phyloP scores from a whole-genome alignment of 345 rosid genomes.

The Erodium maritimum region DNA sequence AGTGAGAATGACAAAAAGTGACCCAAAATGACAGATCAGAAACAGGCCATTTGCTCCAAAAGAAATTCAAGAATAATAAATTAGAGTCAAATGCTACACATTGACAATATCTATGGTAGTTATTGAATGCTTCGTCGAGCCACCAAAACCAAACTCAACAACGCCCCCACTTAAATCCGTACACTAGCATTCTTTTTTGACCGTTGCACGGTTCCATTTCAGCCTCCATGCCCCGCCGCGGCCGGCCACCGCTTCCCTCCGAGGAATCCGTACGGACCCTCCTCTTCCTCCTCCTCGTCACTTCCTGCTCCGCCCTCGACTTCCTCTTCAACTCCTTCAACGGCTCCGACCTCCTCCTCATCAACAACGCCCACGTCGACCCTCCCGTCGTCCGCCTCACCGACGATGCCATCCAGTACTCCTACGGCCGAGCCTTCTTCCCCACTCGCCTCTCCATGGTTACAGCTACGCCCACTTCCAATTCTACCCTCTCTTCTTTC shows the following conservation, averaged over 20 bases:
- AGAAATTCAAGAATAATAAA: too few relatives aligned
- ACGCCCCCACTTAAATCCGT: too few relatives aligned
- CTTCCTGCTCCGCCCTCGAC: constrained; percentile 23
- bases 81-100: too few relatives aligned
- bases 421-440: constrained; percentile 58
- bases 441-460: constrained; percentile 35
- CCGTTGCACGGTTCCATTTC: not conserved
- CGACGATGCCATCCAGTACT: constrained; percentile 48
- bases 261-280: constrained; percentile 1
- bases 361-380: constrained; percentile 46
- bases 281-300: constrained; percentile 8
- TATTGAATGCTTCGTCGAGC: too few relatives aligned
- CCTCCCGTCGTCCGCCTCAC: constrained; percentile 43
- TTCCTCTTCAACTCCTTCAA: constrained; percentile 68
- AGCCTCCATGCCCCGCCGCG: not conserved
- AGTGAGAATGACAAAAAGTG: too few relatives aligned
- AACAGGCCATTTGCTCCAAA: too few relatives aligned
- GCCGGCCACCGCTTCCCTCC: not conserved
- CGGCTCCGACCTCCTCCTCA: constrained; percentile 36
- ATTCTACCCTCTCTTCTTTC: constrained; percentile 43
- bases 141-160: too few relatives aligned
- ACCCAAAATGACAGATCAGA: too few relatives aligned
- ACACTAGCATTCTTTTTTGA: not conserved
- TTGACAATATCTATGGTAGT: too few relatives aligned
- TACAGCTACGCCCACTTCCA: constrained; percentile 32